Percentiles rank a stretch among this genome's conserved stretches.
phyloP scores from a whole-genome alignment of 441 rosid species.

The Hura crepitans region DNA sequence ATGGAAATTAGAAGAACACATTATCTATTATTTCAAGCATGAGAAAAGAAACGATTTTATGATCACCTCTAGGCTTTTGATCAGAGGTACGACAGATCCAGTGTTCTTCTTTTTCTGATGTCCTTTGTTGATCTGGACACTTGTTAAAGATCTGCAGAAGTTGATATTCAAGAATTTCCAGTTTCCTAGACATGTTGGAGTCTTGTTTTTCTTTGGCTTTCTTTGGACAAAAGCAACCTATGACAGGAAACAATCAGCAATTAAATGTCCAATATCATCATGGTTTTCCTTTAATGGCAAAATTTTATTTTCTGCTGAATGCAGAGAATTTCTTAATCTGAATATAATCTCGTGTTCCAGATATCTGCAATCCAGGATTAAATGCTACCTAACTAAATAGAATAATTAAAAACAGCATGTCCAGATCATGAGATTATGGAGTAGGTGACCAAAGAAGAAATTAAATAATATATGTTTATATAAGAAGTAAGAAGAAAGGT shows the following conservation, averaged over 20 bases:
- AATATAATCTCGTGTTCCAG: background rate
- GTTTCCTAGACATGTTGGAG: conserved; percentile 22
- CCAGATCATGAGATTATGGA: background rate
- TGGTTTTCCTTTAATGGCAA: background rate
- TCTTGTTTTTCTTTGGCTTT: conserved; percentile 20
- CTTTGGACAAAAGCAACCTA: conserved; percentile 24
- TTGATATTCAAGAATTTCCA: conserved; percentile 27
- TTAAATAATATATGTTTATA: too few relatives aligned
- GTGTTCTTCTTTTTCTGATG: conserved; percentile 19
- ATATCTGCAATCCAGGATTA: background rate
- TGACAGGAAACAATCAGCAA: conserved; percentile 10
- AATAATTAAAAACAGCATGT: background rate
- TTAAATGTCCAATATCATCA: background rate
- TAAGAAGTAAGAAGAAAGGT: background rate
- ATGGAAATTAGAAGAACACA: conserved; percentile 1
- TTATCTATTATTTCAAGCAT: background rate
- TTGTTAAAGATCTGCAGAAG: conserved; percentile 26
- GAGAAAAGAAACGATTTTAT: background rate
- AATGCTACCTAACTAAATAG: background rate
- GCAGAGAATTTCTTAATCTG: background rate
- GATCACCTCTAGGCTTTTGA: conserved; percentile 31
- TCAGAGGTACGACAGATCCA: conserved; percentile 23
- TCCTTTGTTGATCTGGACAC: conserved; percentile 21
- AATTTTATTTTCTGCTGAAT: background rate
- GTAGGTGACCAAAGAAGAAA: too few relatives aligned